These are phyloP conservation scores for Magnusiomyces suaveolens DNA, from an alignment of 1,139 yeast genomes.

Conservation along the genomic window DNA sequence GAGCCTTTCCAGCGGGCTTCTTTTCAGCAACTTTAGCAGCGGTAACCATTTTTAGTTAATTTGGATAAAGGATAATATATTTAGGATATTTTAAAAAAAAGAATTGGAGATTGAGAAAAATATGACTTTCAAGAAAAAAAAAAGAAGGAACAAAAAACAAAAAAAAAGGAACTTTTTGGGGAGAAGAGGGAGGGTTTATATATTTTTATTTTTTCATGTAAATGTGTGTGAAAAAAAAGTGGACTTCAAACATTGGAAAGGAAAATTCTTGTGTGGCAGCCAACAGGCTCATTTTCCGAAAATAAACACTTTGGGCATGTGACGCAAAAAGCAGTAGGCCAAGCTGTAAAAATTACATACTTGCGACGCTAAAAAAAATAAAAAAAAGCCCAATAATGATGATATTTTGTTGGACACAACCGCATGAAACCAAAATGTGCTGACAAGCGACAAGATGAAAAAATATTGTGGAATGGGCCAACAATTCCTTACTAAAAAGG, in stretches of 20 bases:
- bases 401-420: too few species aligned
- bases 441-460: neutral
- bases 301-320: neutral
- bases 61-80: too few species aligned
- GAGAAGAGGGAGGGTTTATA: conserved; percentile 10
- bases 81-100: too few species aligned
- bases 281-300: neutral
- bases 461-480: neutral
- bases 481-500: conserved; percentile 3
- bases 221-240: neutral
- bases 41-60: conserved; percentile 61
- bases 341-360: neutral
- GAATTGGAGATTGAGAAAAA: conserved; percentile 1
- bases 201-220: neutral
- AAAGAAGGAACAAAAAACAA: conserved; percentile 14
- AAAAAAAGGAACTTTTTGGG: neutral
- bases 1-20: conserved; percentile 53
- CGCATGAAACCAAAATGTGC: neutral
- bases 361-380: neutral
- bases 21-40: conserved; percentile 66
- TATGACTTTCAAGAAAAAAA: conserved; percentile 19
- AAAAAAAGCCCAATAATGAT: too few species aligned
- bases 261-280: conserved; percentile 3
- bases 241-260: neutral
- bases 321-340: neutral